Evolutionary conservation across 176 grass and related monocot genomes (phyloP).

Genomic region (Olyra latifolia): DNA sequence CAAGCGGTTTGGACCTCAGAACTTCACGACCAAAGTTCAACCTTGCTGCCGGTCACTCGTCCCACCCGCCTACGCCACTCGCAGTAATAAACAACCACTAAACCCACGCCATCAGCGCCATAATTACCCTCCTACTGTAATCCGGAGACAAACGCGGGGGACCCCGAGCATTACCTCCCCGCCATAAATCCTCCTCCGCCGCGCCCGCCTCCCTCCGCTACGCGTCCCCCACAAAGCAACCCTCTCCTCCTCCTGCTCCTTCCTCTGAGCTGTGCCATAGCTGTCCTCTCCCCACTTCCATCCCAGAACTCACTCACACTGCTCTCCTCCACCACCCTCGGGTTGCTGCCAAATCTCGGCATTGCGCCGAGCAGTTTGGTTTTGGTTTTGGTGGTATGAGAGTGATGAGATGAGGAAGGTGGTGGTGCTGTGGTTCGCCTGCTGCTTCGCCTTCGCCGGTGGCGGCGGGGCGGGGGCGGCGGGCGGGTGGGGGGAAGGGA

Average conservation of each 20-base stretch:
- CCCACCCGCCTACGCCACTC: too few species aligned
- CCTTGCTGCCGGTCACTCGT: too few species aligned
- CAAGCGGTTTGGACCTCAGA: too few species aligned
- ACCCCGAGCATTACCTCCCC: conserved; percentile 24
- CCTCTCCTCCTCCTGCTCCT: not conserved
- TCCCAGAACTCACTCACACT: not conserved
- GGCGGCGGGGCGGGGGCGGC: conserved; percentile 34
- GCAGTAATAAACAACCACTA: not conserved
- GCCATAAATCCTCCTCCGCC: conserved; percentile 43
- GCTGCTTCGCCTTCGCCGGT: conserved; percentile 24
- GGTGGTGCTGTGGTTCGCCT: not conserved
- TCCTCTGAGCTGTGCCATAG: conserved; percentile 53
- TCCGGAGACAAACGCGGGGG: conserved; percentile 17
- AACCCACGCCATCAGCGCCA: conserved; percentile 14
- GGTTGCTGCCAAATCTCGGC: conserved; percentile 29
- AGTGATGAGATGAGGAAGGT: conserved; percentile 19
- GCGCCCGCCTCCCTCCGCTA: not conserved
- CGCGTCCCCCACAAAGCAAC: conserved; percentile 10
- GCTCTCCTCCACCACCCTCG: not conserved
- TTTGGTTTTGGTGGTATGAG: not conserved
- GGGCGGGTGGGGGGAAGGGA: conserved; percentile 29
- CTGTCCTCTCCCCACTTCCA: conserved; percentile 45
- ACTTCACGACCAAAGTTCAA: too few species aligned
- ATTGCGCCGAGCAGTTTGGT: not conserved
- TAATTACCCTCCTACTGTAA: conserved; percentile 13